These are phyloP conservation scores for Aspergillus kassunensis DNA, from an alignment of 495 filamentous ascomycete genomes.

Conservation along the genomic window DNA sequence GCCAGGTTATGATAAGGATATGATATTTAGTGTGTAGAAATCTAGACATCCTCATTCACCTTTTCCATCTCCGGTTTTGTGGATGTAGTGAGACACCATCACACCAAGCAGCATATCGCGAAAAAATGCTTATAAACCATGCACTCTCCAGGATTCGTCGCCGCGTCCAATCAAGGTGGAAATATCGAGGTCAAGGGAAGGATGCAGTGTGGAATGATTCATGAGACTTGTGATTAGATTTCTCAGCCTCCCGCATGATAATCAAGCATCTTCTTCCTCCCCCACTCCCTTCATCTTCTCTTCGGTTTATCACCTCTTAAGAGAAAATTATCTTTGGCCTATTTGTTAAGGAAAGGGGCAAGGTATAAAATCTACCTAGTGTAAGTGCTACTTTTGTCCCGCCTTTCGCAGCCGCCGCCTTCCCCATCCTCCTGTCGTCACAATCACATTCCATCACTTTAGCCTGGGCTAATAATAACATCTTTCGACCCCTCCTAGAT, in stretches of 20 bases:
- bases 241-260: slow-evolving; percentile 3
- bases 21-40: too few species aligned
- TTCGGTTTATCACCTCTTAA: too few species aligned
- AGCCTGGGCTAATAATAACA: slow-evolving; percentile 11
- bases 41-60: background rate
- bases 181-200: background rate
- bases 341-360: too few species aligned
- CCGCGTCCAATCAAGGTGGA: background rate
- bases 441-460: slow-evolving; percentile 15
- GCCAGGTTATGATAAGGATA: background rate
- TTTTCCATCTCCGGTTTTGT: too few species aligned
- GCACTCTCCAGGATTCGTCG: background rate
- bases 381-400: too few species aligned
- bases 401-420: slow-evolving; percentile 14
- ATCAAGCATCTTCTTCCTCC: background rate
- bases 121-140: background rate
- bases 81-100: too few species aligned
- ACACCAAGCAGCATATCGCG: too few species aligned
- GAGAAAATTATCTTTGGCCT: too few species aligned
- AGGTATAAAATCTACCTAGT: too few species aligned
- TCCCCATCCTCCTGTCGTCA: slow-evolving; percentile 13
- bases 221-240: background rate
- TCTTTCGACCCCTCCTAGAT: slow-evolving; percentile 8
- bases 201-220: too few species aligned
- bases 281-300: slow-evolving; percentile 7